Percentiles rank a stretch among this genome's conserved stretches.
Evolutionary conservation across 306 rosid species (phyloP).

Genomic region (Erythrophleum fordii): DNA sequence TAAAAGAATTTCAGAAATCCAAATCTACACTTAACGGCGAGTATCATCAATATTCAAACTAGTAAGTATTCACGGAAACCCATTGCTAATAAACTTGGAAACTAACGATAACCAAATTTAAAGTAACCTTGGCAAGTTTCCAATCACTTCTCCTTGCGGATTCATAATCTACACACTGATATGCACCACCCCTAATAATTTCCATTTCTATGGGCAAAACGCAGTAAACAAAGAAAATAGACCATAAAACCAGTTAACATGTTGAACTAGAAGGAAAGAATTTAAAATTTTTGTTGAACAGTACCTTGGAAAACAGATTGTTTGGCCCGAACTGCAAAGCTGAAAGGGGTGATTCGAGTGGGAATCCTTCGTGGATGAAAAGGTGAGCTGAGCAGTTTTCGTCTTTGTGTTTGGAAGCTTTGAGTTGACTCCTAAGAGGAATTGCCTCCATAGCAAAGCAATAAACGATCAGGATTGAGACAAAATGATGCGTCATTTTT

Average conservation of each 20-base stretch:
- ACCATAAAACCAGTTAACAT: not conserved
- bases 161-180: not conserved
- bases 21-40: not conserved
- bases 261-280: not conserved
- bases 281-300: not conserved
- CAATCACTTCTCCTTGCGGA: not conserved
- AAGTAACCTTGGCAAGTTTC: not conserved
- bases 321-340: slow-evolving; percentile 46
- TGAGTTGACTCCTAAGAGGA: slow-evolving; percentile 38
- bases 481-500: too few relatives aligned
- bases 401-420: slow-evolving; percentile 26
- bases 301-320: slow-evolving; percentile 63
- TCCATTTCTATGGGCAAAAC: not conserved
- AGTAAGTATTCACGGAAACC: not conserved
- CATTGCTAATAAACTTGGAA: not conserved
- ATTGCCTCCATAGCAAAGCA: slow-evolving; percentile 68
- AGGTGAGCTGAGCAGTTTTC: slow-evolving; percentile 14
- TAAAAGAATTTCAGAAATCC: not conserved
- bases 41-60: not conserved
- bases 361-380: slow-evolving; percentile 25
- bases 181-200: not conserved
- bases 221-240: not conserved
- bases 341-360: slow-evolving; percentile 28
- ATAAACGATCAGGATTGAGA: too few relatives aligned
- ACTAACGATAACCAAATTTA: not conserved